Base-by-base conservation (phyloP, 345 rosid genomes). In the Iberis pinnata region DNA sequence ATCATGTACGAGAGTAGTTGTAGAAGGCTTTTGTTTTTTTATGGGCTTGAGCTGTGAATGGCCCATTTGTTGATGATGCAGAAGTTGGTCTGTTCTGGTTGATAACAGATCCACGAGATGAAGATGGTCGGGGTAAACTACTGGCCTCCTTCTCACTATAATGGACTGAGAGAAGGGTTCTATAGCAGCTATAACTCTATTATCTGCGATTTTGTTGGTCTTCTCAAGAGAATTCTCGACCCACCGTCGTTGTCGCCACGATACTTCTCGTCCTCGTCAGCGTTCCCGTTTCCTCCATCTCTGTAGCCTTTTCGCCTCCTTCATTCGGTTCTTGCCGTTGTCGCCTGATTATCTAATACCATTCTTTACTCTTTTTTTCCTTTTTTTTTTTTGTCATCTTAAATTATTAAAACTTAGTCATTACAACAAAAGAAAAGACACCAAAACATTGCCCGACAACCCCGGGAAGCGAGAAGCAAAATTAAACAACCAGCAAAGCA, bases 101-200 rank as follows among this genome's bases (percentile, higher is more conserved):
- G n/a, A n/a, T n/a, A n/a, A n/a, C n/a, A n/a, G 2, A 76, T 82
- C 27, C 83, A 71, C 32, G 83, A 78, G 68, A 69, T 67, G 77
- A 78, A 80, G 77, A 72, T 73, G 86, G 60, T 50, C 7, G 92
- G 83, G 77, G 58, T 78, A 47, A 79, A 76, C 65, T 75, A 80
- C 48, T 80, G 80, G 74, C 80, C 88, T 8, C 84, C 88, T 4
- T 38, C 69, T 12, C 65, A 77, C 6, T 81, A 92, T n/a, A 92
- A 74, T 73, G 78, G 77, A 71, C 2, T 86, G 88, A 86, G 88
- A 86, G 77, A 80, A 83, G 31, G 80, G 70, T 12, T 49, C 20
- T 81, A 69, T 32, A 57, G 60, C 17, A 51, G 48, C 44, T 86
- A 80, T 33, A 76, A 78, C 59, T 67, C 81, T 3, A 14, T 71